These are phyloP conservation scores for Conticribra guillardii DNA, from an alignment of 108 stramenopile species.

Conservation along the genomic window DNA sequence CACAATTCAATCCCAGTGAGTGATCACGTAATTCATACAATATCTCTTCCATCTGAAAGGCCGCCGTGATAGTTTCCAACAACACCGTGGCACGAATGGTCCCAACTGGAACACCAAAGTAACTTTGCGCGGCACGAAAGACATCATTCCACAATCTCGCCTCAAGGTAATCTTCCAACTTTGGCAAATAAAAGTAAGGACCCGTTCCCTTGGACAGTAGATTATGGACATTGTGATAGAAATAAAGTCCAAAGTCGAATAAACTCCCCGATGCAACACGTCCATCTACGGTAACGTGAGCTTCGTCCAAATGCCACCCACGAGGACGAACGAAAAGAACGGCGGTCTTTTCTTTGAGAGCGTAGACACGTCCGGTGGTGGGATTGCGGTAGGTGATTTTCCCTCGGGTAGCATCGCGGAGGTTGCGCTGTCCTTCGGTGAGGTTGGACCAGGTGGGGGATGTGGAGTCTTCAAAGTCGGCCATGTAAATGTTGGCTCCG, in stretches of 20 bases:
- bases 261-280: slow-evolving; percentile 80
- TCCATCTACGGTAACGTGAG: slow-evolving; percentile 88
- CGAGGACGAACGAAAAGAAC: slow-evolving; percentile 89
- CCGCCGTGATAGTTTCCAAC: slow-evolving; percentile 94
- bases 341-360: slow-evolving; percentile 70
- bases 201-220: slow-evolving; percentile 77
- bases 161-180: slow-evolving; percentile 89
- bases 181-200: slow-evolving; percentile 93
- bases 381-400: slow-evolving; percentile 88
- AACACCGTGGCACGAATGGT: slow-evolving; percentile 91
- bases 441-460: slow-evolving; percentile 88
- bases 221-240: slow-evolving; percentile 86
- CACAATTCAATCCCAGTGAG: slow-evolving; percentile 93
- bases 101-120: slow-evolving; percentile 81
- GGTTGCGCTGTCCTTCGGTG: slow-evolving; percentile 90
- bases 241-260: slow-evolving; percentile 93
- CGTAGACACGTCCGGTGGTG: slow-evolving; percentile 86
- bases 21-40: slow-evolving; percentile 93
- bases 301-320: slow-evolving; percentile 95
- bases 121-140: slow-evolving; percentile 80
- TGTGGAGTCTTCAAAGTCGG: slow-evolving; percentile 93
- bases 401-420: slow-evolving; percentile 88
- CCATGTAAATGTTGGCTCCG: slow-evolving; percentile 92
- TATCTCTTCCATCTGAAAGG: slow-evolving; percentile 97
- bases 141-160: slow-evolving; percentile 95